Evolutionary conservation across 495 filamentous ascomycete genomes (phyloP), one percentile per base, ranked within the genome.

Genomic region (Echria macrotheca): DNA sequence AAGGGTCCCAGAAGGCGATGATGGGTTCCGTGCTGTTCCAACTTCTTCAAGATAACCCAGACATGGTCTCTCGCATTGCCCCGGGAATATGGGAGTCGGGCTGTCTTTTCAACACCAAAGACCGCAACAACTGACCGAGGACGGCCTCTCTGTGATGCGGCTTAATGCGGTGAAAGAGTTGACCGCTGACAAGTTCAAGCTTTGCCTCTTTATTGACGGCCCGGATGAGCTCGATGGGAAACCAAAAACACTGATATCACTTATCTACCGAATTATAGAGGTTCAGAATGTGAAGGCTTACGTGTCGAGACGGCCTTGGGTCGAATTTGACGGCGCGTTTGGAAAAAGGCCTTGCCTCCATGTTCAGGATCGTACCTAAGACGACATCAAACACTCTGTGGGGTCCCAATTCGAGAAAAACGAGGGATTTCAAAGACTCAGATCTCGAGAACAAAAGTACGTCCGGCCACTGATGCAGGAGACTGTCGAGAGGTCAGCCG

Each of bases 181-280:
- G 12, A 15, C 2, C 3, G 9, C 31, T 4, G 9, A 11, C 12
- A 15, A 15, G 4, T 4, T n/a, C 9, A 35, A 35, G 31, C 12
- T 35, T 10, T 35, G 31, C 31, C 31, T 35, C 17, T 35, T 43
- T 25, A 43, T 43, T 23, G 39, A 43, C 19, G 39, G 39, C 1
- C 22, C 26, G 10, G 39, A 43, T 23, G 39, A 43, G 11, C 26
- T 43, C 19, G 39, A 43, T 12, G 39, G 39, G 18, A 15, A 43
- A 7, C 21, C 8, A 18, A 2, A 21, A 23, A 5, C 6, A 5
- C 21, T 43, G 18, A n/a, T 25, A 11, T 23, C 11, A 1, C 14
- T 24, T 24, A 18, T 43, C 39, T 4, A 25, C 17, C 19, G 15
- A 8, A 10, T 23, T 12, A n/a, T 24, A 4, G 15, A 43, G 3